These are phyloP conservation scores for Ophiostoma sp. DNA, from an alignment of 2,329 filamentous ascomycete species.

Conservation along the genomic window DNA sequence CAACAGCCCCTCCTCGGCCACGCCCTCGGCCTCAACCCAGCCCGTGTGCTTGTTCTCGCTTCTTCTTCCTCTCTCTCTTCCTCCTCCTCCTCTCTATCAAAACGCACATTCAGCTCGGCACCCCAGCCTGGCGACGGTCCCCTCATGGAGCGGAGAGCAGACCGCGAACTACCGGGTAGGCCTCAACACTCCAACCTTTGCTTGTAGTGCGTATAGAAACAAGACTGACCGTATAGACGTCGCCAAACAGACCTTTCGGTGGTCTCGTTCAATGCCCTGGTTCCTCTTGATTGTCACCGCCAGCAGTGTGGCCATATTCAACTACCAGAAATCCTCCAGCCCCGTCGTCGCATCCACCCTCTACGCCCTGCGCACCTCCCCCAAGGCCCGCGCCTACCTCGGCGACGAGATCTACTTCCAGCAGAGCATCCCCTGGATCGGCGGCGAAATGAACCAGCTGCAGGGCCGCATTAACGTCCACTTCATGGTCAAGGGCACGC, in stretches of 20 bases:
- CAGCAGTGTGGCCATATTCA: constrained; percentile 86
- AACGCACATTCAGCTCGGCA: constrained; percentile 40
- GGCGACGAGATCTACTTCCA: constrained; percentile 85
- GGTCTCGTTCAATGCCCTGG: constrained; percentile 70
- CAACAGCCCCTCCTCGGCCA: constrained; percentile 18
- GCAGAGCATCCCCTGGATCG: constrained; percentile 74
- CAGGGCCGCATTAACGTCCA: constrained; percentile 83
- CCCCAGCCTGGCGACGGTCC: constrained; percentile 57
- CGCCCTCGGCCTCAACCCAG: constrained; percentile 1
- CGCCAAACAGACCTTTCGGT: constrained; percentile 48
- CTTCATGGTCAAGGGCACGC: constrained; percentile 81
- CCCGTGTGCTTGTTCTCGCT: constrained; percentile 13
- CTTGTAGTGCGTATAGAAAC: not conserved
- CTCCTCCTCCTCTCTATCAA: not conserved
- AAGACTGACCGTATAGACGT: constrained; percentile 35
- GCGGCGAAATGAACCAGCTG: constrained; percentile 85
- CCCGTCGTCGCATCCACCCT: constrained; percentile 81
- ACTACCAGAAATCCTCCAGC: constrained; percentile 94
- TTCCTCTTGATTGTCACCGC: constrained; percentile 68
- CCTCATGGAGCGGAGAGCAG: constrained; percentile 58
- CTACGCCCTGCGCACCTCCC: constrained; percentile 82
- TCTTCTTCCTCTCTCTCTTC: constrained; percentile 7
- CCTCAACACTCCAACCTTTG: constrained; percentile 9
- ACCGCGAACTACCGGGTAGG: constrained; percentile 62
- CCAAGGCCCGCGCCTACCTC: constrained; percentile 66